Evolutionary conservation across 495 filamentous ascomycete genomes (phyloP).

Genomic region (Darksidea phi): DNA sequence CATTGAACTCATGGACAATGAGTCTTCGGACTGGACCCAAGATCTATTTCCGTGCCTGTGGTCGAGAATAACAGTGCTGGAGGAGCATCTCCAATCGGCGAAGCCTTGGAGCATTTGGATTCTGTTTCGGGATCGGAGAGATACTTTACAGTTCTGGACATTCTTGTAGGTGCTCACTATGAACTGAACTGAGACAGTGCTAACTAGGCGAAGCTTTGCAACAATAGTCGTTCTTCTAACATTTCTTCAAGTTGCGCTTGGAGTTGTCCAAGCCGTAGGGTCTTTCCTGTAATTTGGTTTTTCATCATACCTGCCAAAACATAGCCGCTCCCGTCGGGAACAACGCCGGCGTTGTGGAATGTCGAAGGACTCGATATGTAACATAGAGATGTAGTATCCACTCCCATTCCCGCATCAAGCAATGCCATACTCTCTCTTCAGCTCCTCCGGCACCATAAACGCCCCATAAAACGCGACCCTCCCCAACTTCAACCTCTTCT

Average conservation of each 20-base stretch:
- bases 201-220: conserved; percentile 15
- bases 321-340: too few species aligned
- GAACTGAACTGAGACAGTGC: background rate
- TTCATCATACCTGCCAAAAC: too few species aligned
- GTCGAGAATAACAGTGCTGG: conserved; percentile 16
- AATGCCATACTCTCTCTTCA: conserved; percentile 4
- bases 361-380: too few species aligned
- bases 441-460: conserved; percentile 15
- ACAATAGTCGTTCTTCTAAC: conserved; percentile 21
- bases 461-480: conserved; percentile 22
- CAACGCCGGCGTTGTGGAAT: too few species aligned
- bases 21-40: conserved; percentile 19
- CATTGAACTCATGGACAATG: conserved; percentile 8
- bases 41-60: conserved; percentile 24
- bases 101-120: conserved; percentile 30
- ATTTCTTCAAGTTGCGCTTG: conserved; percentile 17
- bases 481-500: conserved; percentile 18
- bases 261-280: conserved; percentile 11
- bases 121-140: conserved; percentile 24
- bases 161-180: conserved; percentile 16
- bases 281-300: conserved; percentile 3
- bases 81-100: conserved; percentile 18
- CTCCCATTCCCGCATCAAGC: background rate
- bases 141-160: conserved; percentile 26
- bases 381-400: too few species aligned